phyloP scores from a whole-genome alignment of 192 early-diverging fungal genomes.

The Chytriomyces sp. region DNA sequence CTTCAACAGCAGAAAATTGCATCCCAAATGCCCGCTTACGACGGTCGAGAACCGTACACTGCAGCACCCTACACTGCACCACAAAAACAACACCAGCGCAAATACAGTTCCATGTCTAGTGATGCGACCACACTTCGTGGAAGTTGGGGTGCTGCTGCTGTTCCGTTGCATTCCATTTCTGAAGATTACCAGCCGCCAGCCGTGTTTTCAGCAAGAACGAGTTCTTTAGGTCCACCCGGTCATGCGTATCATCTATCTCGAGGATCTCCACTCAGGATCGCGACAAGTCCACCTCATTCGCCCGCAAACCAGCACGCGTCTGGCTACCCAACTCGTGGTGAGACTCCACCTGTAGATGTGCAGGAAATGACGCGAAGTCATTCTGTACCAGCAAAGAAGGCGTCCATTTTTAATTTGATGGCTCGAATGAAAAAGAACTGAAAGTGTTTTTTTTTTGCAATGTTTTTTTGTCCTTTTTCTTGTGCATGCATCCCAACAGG shows the following conservation, averaged over 20 bases:
- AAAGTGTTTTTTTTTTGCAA: too few species aligned
- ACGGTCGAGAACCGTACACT: not conserved
- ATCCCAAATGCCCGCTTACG: not conserved
- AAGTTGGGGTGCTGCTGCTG: not conserved
- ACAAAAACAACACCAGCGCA: not conserved
- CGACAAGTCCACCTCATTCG: not conserved
- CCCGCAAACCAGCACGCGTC: not conserved
- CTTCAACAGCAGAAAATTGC: conserved; percentile 2
- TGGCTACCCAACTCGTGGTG: not conserved
- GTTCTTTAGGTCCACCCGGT: not conserved
- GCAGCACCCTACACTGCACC: not conserved
- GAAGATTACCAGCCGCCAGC: not conserved
- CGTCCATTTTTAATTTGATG: not conserved
- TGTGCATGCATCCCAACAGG: too few species aligned
- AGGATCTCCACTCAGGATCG: not conserved
- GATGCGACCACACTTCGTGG: not conserved
- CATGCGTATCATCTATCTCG: not conserved
- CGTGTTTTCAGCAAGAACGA: not conserved
- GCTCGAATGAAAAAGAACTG: too few species aligned
- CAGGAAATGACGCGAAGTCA: not conserved
- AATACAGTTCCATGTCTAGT: not conserved
- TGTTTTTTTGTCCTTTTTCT: too few species aligned
- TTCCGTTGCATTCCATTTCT: not conserved
- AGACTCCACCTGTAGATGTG: not conserved
- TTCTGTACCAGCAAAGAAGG: not conserved